Conservation (phyloP, 345 rosid genomes). For the Alliaria petiolata region DNA sequence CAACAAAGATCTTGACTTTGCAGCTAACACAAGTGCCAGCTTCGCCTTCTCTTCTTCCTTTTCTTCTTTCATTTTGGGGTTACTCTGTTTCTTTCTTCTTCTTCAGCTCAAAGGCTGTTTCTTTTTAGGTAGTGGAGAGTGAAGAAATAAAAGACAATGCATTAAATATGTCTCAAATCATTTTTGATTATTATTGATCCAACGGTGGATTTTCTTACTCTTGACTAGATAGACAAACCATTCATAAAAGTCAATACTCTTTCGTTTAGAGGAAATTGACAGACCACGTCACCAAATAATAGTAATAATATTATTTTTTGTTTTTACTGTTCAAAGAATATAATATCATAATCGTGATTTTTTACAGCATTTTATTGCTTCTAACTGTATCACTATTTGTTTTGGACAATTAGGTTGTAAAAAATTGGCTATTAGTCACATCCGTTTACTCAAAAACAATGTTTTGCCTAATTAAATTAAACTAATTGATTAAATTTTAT, state of each 20-base stretch:
- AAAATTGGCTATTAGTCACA: neutral
- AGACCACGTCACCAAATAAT: conserved; percentile 10
- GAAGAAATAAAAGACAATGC: conserved; percentile 23
- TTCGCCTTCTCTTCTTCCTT: conserved; percentile 39
- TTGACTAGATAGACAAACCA: conserved; percentile 27
- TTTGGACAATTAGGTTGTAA: neutral
- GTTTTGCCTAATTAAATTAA: too few relatives aligned
- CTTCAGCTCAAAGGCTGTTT: neutral
- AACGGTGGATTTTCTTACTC: conserved; percentile 15
- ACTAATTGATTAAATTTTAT: neutral
- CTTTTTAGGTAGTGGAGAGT: conserved; percentile 28
- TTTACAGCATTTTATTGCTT: neutral
- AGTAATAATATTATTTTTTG: neutral
- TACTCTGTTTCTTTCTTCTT: neutral
- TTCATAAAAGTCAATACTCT: conserved; percentile 29
- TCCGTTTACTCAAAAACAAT: neutral
- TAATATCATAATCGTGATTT: neutral
- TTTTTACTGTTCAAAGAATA: neutral
- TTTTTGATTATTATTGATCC: conserved; percentile 22
- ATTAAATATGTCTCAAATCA: conserved; percentile 26
- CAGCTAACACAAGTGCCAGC: conserved; percentile 39
- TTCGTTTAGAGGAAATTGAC: conserved; percentile 3
- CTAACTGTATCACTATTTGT: neutral
- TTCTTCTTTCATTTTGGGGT: conserved; percentile 27
- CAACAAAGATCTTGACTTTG: conserved; percentile 32